Evolutionary conservation across 768 basidiomycete species (phyloP), one percentile per base, ranked within the genome.

Genomic region (Podaxis sp.): DNA sequence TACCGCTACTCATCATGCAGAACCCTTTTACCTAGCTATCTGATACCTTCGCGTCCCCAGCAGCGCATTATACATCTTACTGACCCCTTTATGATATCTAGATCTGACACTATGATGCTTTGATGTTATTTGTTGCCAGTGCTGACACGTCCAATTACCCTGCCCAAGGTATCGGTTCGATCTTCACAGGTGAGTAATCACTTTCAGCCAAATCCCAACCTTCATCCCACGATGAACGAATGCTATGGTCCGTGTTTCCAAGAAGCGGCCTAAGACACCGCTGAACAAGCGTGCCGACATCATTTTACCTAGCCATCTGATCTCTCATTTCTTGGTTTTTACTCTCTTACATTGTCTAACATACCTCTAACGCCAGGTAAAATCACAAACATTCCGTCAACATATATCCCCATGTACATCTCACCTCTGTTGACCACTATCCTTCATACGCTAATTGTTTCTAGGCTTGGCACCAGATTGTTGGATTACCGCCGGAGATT

Each of bases 221-320:
- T 35, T 50, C 23, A 59, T 59, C 37, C 51, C 32, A 63, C 56
- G 50, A 60, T 60, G 51, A 60, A 53, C 25, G 36, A 69, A 68
- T 72, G 87, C 88, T 89, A 87, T 90, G 90, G 89, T 92, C 90
- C 89, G 90, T 92, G 90, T 91, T 92, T 89, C 90, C 82, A 84
- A 91, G 88, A 84, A 84, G 87, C 84, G 90, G 84, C 77, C 86
- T 59, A 59, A 92, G 89, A 91, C 87, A 87, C 81, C 90, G 86
- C 86, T 83, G 82, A 74, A 76, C 74, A 73, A 82, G 72, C 72
- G 78, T 90, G 90, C 87, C 78, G 90, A 91, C 66, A 89, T 69
- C 66, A 67, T 74, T 73, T 76, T 72, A 79, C 88, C 79, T 86
- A 84, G 88, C 87, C 70, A 66, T 84, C 90, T 91, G 90, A 92